A percentile compares a stretch with the other conserved stretches of the same genome.
Evolutionary conservation across 306 rosid species (phyloP).

Genomic region (Elaeagnus macrophylla): DNA sequence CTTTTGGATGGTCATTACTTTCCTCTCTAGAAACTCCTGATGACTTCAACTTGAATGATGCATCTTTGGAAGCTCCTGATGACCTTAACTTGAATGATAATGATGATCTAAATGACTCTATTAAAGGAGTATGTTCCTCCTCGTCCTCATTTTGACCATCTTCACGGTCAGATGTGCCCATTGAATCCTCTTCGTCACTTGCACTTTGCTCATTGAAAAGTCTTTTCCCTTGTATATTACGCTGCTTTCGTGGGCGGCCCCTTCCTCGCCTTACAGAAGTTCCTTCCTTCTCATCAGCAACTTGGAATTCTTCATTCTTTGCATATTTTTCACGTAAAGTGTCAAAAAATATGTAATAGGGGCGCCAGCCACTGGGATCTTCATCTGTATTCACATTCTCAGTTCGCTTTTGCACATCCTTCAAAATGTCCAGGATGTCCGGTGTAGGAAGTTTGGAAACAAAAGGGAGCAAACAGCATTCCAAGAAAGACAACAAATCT

Average conservation of each 20-base stretch:
- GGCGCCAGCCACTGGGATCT: constrained; percentile 99
- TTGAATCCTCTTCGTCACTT: constrained; percentile 85
- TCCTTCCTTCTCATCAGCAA: constrained; percentile 82
- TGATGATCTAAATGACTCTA: constrained; percentile 62
- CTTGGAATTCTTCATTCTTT: constrained; percentile 73
- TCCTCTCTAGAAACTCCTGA: constrained; percentile 58
- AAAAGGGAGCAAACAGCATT: constrained; percentile 59
- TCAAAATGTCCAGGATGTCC: constrained; percentile 68
- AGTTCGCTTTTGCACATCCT: constrained; percentile 62
- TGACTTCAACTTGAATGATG: constrained; percentile 60
- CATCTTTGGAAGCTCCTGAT: too few relatives aligned
- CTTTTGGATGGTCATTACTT: constrained; percentile 36
- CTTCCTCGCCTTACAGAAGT: constrained; percentile 54
- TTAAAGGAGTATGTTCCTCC: constrained; percentile 71
- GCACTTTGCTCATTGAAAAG: constrained; percentile 79
- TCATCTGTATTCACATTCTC: constrained; percentile 69
- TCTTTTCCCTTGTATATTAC: constrained; percentile 55
- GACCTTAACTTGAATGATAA: constrained; percentile 59
- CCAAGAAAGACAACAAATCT: constrained; percentile 66
- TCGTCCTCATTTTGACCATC: constrained; percentile 55
- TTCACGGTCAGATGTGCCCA: constrained; percentile 74
- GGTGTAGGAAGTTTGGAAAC: constrained; percentile 69
- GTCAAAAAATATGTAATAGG: constrained; percentile 57
- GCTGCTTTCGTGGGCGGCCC: constrained; percentile 87
- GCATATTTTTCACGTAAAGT: constrained; percentile 63